phyloP scores from a whole-genome alignment of 306 rosid species.

The Prunus mira region DNA sequence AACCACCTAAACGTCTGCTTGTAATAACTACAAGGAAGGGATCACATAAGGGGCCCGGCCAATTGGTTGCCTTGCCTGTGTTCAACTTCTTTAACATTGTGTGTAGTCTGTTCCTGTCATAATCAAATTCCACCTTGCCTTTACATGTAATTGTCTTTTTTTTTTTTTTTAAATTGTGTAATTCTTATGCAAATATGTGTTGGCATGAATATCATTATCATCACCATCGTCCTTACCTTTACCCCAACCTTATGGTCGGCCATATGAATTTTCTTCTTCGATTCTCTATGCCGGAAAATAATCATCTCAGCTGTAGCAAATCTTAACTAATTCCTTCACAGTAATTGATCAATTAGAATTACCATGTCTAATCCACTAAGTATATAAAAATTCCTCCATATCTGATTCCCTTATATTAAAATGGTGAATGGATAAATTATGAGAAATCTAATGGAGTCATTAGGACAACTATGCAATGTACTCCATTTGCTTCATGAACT shows the following conservation, averaged over 20 bases:
- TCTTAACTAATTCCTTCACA: background rate
- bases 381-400: no score
- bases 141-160: slow-evolving; percentile 8
- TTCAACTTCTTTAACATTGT: slow-evolving; percentile 23
- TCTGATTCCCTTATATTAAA: no score
- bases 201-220: background rate
- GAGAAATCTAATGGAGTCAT: background rate
- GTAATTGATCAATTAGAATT: background rate
- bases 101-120: slow-evolving; percentile 26
- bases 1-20: background rate
- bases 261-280: no score
- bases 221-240: background rate
- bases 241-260: background rate
- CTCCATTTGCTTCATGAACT: background rate
- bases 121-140: slow-evolving; percentile 13
- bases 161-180: background rate
- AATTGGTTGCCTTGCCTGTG: slow-evolving; percentile 5
- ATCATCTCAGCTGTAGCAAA: background rate
- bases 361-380: background rate
- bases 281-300: background rate
- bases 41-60: slow-evolving; percentile 9
- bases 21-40: slow-evolving; percentile 15
- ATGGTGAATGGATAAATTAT: no score
- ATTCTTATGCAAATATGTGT: background rate
- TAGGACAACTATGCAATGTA: background rate